Percentiles rank a stretch among this genome's conserved stretches.
These are phyloP conservation scores for Stipa capillata DNA, from an alignment of 176 grass and related monocot species.

Conservation along the genomic window DNA sequence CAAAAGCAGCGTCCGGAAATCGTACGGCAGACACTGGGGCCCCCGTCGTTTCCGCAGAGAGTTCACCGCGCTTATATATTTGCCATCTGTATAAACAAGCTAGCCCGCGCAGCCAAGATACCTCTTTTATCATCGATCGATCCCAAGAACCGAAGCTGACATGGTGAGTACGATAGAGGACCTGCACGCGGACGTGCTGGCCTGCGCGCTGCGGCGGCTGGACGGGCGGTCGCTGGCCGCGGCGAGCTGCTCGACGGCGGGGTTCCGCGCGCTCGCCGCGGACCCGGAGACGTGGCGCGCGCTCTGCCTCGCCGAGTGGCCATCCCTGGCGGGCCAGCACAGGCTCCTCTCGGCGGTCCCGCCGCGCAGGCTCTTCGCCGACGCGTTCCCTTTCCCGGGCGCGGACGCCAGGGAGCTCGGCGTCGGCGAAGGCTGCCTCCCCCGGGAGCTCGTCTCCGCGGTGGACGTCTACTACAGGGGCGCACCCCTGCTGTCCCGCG, in stretches of 20 bases:
- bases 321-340: slow-evolving; percentile 25
- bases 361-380: slow-evolving; percentile 47
- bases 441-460: slow-evolving; percentile 44
- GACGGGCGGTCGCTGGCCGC: slow-evolving; percentile 55
- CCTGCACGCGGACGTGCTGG: slow-evolving; percentile 54
- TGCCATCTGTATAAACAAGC: background rate
- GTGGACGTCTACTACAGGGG: slow-evolving; percentile 45
- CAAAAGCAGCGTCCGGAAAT: no score
- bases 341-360: slow-evolving; percentile 15
- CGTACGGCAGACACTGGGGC: no score
- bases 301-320: slow-evolving; percentile 72
- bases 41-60: background rate
- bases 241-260: slow-evolving; percentile 41
- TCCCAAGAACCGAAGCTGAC: background rate
- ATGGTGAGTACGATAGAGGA: slow-evolving; percentile 41
- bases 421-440: background rate
- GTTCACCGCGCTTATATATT: background rate
- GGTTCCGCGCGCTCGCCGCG: slow-evolving; percentile 36
- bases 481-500: slow-evolving; percentile 38
- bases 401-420: background rate
- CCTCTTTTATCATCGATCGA: background rate
- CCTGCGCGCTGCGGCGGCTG: slow-evolving; percentile 41
- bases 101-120: background rate
- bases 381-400: slow-evolving; percentile 49
- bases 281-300: slow-evolving; percentile 53